Evolutionary conservation across 352 stramenopile genomes (phyloP), one percentile per base, ranked within the genome.

Genomic region (Pythium folliculosum): DNA sequence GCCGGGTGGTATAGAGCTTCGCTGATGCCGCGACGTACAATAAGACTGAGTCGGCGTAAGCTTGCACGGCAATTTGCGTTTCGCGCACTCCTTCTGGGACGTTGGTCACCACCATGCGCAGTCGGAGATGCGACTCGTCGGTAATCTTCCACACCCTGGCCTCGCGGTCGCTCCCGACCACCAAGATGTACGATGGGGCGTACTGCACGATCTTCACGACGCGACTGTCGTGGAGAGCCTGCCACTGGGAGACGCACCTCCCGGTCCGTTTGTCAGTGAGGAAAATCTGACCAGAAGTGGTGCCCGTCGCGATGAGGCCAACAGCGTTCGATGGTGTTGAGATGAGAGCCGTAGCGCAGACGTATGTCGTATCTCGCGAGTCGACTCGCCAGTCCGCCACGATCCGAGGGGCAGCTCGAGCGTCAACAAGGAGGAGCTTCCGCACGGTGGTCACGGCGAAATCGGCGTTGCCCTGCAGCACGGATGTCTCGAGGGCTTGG

Each of bases 331-430:
- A 45, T 4, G 79, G 64, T 3, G 49, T 69, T 17, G 81, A 62
- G 32, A 88, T 67, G 1, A 82, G 71, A 16, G 81, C 56, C 21
- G 83, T 65, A 0, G 75, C 63, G 22, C 81, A 71, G 45, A 89
- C 77, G 23, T 43, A 77, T 16, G 75, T 69, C 0, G 71, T 67
- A 30, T 82, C 80, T 2, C 70, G 68, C 0, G 66, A 57, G 47
- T 91, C 81, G 0, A 84, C 80, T 17, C 77, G 67, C 82, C 82
- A 93, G 44, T 93, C 82, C 1, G 84, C 73, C 0, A 90, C 81
- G 35, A 93, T 73, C 22, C 71, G 75, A 7, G 81, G 71, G 8
- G 73, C 76, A 0, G 65, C 60, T 37, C 84, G 82, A 21, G 70
- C 56, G 51, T 93, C 84, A 13, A 91, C 60, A 17, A 76, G 77